phyloP scores from a whole-genome alignment of 2,329 filamentous ascomycete species.

The Decorospora gaudefroyi region DNA sequence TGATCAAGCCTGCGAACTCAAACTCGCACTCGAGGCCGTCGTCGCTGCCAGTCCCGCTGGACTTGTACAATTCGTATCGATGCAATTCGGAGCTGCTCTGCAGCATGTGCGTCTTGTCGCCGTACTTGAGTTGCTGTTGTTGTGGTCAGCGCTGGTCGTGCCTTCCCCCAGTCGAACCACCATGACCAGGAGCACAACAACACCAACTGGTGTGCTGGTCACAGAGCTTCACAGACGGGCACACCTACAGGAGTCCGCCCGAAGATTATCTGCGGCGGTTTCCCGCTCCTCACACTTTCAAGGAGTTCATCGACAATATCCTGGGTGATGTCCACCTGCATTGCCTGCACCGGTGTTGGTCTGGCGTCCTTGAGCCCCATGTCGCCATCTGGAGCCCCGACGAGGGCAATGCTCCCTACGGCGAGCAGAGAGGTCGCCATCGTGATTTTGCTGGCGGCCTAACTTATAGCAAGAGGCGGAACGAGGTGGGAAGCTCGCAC shows the following conservation, averaged over 20 bases:
- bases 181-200: constrained; percentile 13
- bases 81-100: constrained; percentile 58
- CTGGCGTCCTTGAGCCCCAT: constrained; percentile 40
- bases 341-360: constrained; percentile 44
- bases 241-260: constrained; percentile 49
- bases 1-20: constrained; percentile 61
- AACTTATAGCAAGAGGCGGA: constrained; percentile 24
- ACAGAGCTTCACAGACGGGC: constrained; percentile 11
- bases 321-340: constrained; percentile 50
- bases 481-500: constrained; percentile 44
- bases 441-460: constrained; percentile 19
- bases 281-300: constrained; percentile 44
- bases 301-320: constrained; percentile 50
- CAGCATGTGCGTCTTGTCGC: constrained; percentile 61
- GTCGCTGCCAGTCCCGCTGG: constrained; percentile 43
- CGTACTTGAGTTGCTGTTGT: constrained; percentile 60
- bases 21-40: constrained; percentile 55
- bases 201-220: constrained; percentile 6
- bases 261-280: constrained; percentile 47
- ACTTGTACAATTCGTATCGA: constrained; percentile 62
- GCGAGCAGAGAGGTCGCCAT: constrained; percentile 41
- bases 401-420: constrained; percentile 44
- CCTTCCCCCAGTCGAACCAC: constrained; percentile 18
- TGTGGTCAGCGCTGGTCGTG: constrained; percentile 37
- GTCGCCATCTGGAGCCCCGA: constrained; percentile 47